Percentiles rank a stretch among this genome's conserved stretches.
phyloP scores from a whole-genome alignment of 768 basidiomycete species.

The Infundibulicybe gibba region DNA sequence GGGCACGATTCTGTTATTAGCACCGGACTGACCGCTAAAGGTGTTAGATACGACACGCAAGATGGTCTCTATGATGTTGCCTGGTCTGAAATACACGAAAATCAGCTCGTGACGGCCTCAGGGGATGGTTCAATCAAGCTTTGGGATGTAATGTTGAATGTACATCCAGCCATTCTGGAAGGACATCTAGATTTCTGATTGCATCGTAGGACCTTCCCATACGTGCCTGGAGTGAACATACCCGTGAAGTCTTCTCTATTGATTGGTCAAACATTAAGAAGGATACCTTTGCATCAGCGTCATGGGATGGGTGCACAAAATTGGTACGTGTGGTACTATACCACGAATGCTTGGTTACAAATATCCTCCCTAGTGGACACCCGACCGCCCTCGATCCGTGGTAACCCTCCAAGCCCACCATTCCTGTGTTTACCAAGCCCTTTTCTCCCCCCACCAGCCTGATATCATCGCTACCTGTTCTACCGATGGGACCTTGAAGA shows the following conservation, averaged over 20 bases:
- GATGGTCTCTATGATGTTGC: conserved; percentile 89
- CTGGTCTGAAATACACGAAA: conserved; percentile 95
- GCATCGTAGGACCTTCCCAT: conserved; percentile 77
- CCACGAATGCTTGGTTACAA: background rate
- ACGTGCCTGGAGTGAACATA: conserved; percentile 92
- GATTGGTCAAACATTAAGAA: conserved; percentile 97
- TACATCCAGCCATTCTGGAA: conserved; percentile 26
- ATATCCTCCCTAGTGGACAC: conserved; percentile 66
- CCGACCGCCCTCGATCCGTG: conserved; percentile 76
- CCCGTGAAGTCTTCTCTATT: conserved; percentile 86
- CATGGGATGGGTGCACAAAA: conserved; percentile 92
- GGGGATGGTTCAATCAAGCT: conserved; percentile 89
- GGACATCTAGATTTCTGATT: conserved; percentile 6
- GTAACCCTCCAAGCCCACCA: conserved; percentile 80
- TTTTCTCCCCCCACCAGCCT: conserved; percentile 91
- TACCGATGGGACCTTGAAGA: conserved; percentile 78
- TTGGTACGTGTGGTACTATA: conserved; percentile 51
- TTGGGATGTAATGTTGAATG: conserved; percentile 88
- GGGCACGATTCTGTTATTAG: background rate
- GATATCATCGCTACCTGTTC: conserved; percentile 81
- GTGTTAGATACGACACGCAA: conserved; percentile 77
- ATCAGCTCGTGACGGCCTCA: conserved; percentile 85
- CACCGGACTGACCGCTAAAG: conserved; percentile 19
- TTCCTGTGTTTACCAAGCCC: conserved; percentile 83
- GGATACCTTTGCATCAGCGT: conserved; percentile 80